Evolutionary conservation across 768 basidiomycete species (phyloP), one percentile per base, ranked within the genome.

Genomic region (Podaxis sp.): DNA sequence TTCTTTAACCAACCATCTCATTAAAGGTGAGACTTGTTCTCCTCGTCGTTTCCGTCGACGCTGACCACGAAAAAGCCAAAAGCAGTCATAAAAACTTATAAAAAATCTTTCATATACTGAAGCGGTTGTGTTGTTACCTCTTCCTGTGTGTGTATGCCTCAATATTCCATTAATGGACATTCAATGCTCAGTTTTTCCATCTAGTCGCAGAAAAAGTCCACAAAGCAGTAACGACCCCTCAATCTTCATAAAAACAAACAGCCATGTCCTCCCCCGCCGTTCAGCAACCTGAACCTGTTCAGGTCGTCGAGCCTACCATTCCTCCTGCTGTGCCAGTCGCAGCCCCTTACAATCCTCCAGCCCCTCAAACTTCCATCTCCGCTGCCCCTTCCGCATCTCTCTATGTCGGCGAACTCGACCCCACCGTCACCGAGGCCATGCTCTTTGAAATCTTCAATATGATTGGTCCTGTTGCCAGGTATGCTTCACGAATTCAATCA

Each of bases 371-470:
- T 61, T 77, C 86, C 36, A 76, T 77, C 56, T 77, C 86, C 44
- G 81, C 90, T 62, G 80, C 88, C 61, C 91, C 91, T 23, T 93
- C 91, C 56, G 92, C 92, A 23, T 97, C 95, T 61, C 91, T 99
- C 69, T 99, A 99, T 78, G 97, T 99, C 64, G 97, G 97, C 62
- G 97, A 99, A 79, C 90, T 99, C 66, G 97, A 98, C 77, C 89
- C 92, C 69, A 90, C 92, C 65, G 97, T 99, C 77, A 93, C 95
- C 38, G 97, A 99, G 82, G 96, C 97, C 61, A 98, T 98, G 94
- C 86, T 99, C 57, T 99, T 98, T 73, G 97, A 99, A 82, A 98
- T 99, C 74, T 99, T 99, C 83, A 97, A 97, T 75, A 96, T 98
- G 93, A 94, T 98, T 76, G 97, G 97, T 55, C 97, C 96, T 52